These are phyloP conservation scores for Parastagonospora nodorum DNA, from an alignment of 2,329 filamentous ascomycete species.

Conservation along the genomic window DNA sequence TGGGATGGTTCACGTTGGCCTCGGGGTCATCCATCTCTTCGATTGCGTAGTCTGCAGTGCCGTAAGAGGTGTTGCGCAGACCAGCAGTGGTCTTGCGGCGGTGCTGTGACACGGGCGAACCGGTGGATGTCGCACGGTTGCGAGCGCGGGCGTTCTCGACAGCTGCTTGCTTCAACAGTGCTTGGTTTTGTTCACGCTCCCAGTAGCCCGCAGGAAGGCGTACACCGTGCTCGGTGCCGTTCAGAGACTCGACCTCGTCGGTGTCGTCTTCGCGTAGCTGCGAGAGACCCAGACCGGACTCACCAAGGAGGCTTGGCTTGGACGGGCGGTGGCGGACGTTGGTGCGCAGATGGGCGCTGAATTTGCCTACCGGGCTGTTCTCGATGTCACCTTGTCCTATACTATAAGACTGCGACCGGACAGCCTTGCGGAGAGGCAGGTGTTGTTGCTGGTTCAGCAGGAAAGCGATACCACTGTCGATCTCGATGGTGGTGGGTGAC, in stretches of 20 bases:
- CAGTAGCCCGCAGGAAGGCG: slow-evolving; percentile 39
- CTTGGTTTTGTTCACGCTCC: slow-evolving; percentile 39
- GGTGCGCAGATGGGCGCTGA: slow-evolving; percentile 55
- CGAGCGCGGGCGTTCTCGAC: slow-evolving; percentile 43
- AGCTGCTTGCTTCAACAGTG: slow-evolving; percentile 44
- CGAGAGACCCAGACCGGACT: slow-evolving; percentile 46
- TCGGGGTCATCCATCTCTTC: slow-evolving; percentile 73
- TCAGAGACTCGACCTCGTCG: slow-evolving; percentile 69
- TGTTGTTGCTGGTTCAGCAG: slow-evolving; percentile 61
- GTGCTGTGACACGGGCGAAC: slow-evolving; percentile 32
- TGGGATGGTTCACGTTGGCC: slow-evolving; percentile 51
- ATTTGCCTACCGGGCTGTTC: slow-evolving; percentile 50
- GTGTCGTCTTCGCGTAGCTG: slow-evolving; percentile 49
- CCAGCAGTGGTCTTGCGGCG: slow-evolving; percentile 48
- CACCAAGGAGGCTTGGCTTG: slow-evolving; percentile 74
- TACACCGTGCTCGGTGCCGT: slow-evolving; percentile 60
- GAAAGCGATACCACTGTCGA: slow-evolving; percentile 54
- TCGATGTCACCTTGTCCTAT: slow-evolving; percentile 80
- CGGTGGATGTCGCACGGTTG: slow-evolving; percentile 35
- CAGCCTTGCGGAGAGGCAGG: slow-evolving; percentile 88
- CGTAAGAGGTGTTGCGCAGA: slow-evolving; percentile 66
- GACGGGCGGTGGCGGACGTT: slow-evolving; percentile 78
- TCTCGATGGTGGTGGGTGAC: slow-evolving; percentile 44
- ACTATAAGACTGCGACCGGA: slow-evolving; percentile 95
- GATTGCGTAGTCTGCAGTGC: slow-evolving; percentile 70